Evolutionary conservation across 2,329 filamentous ascomycete genomes (phyloP).

Genomic region (Epichloe bromicola): DNA sequence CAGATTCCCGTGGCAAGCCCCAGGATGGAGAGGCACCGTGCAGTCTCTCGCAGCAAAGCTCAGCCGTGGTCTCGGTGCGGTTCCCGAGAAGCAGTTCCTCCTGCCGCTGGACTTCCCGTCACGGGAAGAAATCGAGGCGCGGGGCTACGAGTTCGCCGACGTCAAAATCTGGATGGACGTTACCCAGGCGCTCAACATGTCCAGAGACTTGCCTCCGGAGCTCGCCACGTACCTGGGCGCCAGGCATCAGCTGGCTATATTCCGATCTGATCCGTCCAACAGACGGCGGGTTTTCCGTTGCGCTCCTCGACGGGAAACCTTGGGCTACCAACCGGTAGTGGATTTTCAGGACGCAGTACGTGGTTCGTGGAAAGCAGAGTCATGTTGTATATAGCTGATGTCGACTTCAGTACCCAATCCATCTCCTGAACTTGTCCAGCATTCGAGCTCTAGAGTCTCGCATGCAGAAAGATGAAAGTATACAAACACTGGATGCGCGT

Average conservation of each 20-base stretch:
- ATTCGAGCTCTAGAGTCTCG: conserved; percentile 46
- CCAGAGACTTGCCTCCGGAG: conserved; percentile 45
- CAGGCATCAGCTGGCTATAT: conserved; percentile 51
- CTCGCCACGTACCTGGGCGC: conserved; percentile 54
- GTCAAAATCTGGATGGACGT: conserved; percentile 54
- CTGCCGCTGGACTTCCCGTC: conserved; percentile 53
- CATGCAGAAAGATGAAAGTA: conserved; percentile 35
- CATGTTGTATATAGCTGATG: not conserved
- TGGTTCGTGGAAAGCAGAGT: conserved; percentile 3
- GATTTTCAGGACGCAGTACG: conserved; percentile 59
- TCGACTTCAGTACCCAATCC: conserved; percentile 47
- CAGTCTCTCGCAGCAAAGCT: conserved; percentile 37
- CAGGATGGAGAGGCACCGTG: conserved; percentile 34
- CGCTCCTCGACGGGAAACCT: conserved; percentile 42
- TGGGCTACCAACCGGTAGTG: conserved; percentile 51
- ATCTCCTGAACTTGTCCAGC: conserved; percentile 53
- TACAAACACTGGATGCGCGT: conserved; percentile 42
- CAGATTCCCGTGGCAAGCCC: conserved; percentile 48
- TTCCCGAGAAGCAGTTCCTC: conserved; percentile 50
- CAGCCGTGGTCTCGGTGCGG: conserved; percentile 31
- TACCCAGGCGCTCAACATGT: conserved; percentile 42
- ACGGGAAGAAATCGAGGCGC: conserved; percentile 39
- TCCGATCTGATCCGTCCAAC: conserved; percentile 48
- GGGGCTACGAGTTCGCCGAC: conserved; percentile 45
- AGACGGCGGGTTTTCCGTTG: conserved; percentile 46